Base-by-base conservation (phyloP, 495 filamentous ascomycete species). In the Clavariopsis aquatica region DNA sequence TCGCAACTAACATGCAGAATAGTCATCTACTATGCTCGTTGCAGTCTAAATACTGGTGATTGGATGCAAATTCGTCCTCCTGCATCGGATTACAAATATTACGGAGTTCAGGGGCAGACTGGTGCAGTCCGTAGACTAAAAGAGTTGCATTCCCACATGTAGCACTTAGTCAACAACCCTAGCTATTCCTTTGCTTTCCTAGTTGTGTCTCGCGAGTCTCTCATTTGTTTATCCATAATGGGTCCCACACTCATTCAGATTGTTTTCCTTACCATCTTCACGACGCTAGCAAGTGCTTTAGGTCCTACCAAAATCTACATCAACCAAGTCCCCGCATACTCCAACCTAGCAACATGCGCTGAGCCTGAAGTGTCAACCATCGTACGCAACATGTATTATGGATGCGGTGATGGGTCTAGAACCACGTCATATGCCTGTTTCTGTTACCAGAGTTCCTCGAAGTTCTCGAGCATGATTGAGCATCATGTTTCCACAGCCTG, bases 301-400 rank as follows among this genome's bases (percentile, higher is more conserved):
- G 60, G 52, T n/a, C 60, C 60, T 1, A 63, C 52, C 6, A 54
- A 41, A 2, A 64, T 64, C 19, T 64, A 34, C 61, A 64, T 64
- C 53, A 52, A 64, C 24, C 26, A 57, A 20, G 28, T 64, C 12
- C 43, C 61, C 2, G 52, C 49, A 22, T 64, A 64, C 29, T 10
- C n/a, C 0, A 24, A 49, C 4, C 53, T 64, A 8, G 61, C 52
- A 27, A 46, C 52, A 38, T 64, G 61, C 19, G 61, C 61, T n/a
- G 61, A 64, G 20, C 36, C 24, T 0, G 20, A 64, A 29, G 41
- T 64, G 4, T 64, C 61, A 19, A 57, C 52, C 2, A 57, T 64
- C 38, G 61, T 64, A 19, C 61, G 61, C 52, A 29, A 64, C 29
- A 64, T 64, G 61, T 23, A 9, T 1, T 57, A 23, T 43, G 52